Conservation (phyloP, 2,329 filamentous ascomycete genomes). For the Hymenoscyphus repandus region DNA sequence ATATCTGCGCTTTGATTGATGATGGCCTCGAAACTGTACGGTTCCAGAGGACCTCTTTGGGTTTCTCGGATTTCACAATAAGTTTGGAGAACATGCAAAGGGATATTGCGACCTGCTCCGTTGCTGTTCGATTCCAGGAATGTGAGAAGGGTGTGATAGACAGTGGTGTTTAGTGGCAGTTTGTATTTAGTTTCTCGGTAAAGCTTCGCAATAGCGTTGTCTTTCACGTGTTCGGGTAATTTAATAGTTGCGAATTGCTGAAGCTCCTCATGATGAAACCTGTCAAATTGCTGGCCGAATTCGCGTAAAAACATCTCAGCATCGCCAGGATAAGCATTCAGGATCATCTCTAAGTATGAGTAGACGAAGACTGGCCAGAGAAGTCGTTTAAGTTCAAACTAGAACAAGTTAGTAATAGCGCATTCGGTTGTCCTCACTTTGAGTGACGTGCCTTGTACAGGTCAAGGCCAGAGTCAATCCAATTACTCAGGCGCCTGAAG, state of each 20-base stretch:
- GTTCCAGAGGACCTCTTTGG: conserved; percentile 57
- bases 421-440: neutral
- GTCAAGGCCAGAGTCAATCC: conserved; percentile 88
- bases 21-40: conserved; percentile 57
- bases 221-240: conserved; percentile 70
- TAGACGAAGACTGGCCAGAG: conserved; percentile 95
- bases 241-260: conserved; percentile 68
- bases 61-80: conserved; percentile 55
- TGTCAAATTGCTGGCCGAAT: conserved; percentile 65
- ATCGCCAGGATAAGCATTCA: conserved; percentile 65
- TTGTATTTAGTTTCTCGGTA: conserved; percentile 87
- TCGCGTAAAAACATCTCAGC: conserved; percentile 67
- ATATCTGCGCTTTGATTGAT: conserved; percentile 53
- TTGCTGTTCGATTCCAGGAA: conserved; percentile 85
- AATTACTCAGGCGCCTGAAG: conserved; percentile 68
- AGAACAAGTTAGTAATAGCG: neutral
- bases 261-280: conserved; percentile 75
- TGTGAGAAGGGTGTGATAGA: conserved; percentile 76
- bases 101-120: conserved; percentile 67
- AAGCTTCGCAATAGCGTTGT: conserved; percentile 71
- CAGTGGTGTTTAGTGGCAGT: conserved; percentile 80
- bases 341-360: conserved; percentile 76
- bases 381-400: conserved; percentile 83
- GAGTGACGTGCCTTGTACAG: conserved; percentile 72
- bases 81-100: conserved; percentile 66